Evolutionary conservation across 2,329 filamentous ascomycete genomes (phyloP).

Genomic region (Chaetomium olivaceum): DNA sequence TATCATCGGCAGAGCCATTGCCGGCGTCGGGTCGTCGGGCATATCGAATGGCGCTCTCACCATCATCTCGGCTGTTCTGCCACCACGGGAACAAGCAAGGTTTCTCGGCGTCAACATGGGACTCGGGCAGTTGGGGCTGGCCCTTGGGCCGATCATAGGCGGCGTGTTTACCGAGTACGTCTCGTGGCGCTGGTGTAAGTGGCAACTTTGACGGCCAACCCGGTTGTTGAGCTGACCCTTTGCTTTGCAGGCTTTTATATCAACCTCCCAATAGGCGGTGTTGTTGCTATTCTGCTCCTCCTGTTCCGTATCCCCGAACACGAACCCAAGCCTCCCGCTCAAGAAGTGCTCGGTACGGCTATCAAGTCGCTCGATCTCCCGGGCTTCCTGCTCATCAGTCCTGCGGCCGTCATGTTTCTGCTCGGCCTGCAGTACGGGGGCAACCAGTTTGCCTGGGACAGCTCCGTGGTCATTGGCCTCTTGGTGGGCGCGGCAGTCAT

Average conservation of each 20-base stretch:
- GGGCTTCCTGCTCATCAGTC: constrained; percentile 35
- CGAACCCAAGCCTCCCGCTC: neutral
- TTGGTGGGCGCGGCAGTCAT: constrained; percentile 39
- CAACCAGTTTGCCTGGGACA: constrained; percentile 41
- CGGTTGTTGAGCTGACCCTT: neutral
- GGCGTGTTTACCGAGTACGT: constrained; percentile 4
- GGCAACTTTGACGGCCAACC: neutral
- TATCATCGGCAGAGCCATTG: constrained; percentile 36
- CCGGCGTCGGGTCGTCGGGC: constrained; percentile 31
- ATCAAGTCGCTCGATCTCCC: constrained; percentile 33
- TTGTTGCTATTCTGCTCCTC: neutral
- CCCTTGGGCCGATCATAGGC: constrained; percentile 18
- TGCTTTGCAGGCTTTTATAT: constrained; percentile 2
- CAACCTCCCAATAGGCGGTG: constrained; percentile 3
- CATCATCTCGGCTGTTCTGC: constrained; percentile 16
- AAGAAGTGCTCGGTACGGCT: neutral
- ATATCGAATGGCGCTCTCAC: constrained; percentile 19
- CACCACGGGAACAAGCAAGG: neutral
- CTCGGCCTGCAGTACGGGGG: constrained; percentile 50
- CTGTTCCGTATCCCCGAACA: constrained; percentile 1
- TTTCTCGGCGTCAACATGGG: constrained; percentile 21
- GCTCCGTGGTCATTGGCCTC: constrained; percentile 41
- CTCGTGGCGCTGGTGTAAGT: constrained; percentile 1
- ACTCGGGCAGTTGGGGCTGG: constrained; percentile 13
- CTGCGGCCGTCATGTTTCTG: constrained; percentile 45